A percentile compares a stretch with the other conserved stretches of the same genome.
Conservation (phyloP, 108 stramenopile species). For the Pseudonitzschia multistriata region DNA sequence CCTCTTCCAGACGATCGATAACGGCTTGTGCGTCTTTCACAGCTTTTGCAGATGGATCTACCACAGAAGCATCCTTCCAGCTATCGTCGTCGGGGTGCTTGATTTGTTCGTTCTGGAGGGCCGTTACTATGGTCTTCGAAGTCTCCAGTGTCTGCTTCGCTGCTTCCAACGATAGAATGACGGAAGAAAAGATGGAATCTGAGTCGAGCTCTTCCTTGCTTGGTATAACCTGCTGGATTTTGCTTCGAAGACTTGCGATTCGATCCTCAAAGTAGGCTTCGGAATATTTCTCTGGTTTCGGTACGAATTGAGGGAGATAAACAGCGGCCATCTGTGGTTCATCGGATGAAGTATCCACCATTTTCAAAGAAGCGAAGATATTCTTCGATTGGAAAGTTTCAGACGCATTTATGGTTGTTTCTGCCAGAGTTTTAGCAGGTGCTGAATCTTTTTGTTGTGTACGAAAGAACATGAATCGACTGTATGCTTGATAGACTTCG, state of each 20-base stretch:
- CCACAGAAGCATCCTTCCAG: not conserved
- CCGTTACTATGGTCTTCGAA: conserved; percentile 1
- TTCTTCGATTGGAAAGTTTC: not conserved
- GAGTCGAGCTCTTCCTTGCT: not conserved
- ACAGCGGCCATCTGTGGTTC: not conserved
- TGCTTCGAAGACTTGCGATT: conserved; percentile 8
- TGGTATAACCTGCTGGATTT: conserved; percentile 18
- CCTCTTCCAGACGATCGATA: not conserved
- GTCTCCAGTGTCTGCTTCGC: conserved; percentile 9
- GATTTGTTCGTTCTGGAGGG: conserved; percentile 16
- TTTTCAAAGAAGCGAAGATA: not conserved
- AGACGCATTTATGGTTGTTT: not conserved
- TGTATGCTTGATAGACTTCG: too few species aligned
- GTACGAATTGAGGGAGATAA: not conserved
- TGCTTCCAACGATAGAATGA: conserved; percentile 8
- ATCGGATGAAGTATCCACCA: not conserved
- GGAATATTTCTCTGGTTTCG: conserved; percentile 22
- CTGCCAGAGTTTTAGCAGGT: not conserved
- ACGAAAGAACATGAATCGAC: not conserved
- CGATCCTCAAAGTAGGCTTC: conserved; percentile 26
- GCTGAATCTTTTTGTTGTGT: not conserved
- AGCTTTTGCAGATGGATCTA: conserved; percentile 23
- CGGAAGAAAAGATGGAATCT: conserved; percentile 10
- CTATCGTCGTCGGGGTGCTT: conserved; percentile 5
- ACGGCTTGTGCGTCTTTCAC: not conserved